Percentiles rank a stretch among this genome's conserved stretches.
phyloP scores from a whole-genome alignment of 371 early-diverging fungal species.

The Funneliformis caledonium region DNA sequence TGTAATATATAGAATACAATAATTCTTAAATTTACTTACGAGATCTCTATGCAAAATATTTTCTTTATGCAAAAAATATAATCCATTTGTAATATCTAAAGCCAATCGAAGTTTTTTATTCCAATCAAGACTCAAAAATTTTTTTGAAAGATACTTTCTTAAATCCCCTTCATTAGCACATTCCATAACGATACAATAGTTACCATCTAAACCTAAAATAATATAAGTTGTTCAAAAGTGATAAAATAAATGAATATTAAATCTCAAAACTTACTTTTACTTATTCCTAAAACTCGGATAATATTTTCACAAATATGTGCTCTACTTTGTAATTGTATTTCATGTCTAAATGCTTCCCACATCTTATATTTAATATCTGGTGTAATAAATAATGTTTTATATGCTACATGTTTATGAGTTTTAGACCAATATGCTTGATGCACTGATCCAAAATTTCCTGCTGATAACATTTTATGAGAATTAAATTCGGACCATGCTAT shows the following conservation, averaged over 20 bases:
- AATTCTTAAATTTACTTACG: background rate
- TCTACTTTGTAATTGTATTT: background rate
- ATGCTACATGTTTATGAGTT: background rate
- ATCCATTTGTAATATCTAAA: slow-evolving; percentile 16
- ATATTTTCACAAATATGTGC: slow-evolving; percentile 3
- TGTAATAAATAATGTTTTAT: background rate
- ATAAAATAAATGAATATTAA: too few species aligned
- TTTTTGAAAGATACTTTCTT: background rate
- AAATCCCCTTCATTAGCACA: slow-evolving; percentile 30
- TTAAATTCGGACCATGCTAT: too few species aligned
- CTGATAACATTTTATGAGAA: too few species aligned
- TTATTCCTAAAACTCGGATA: slow-evolving; percentile 2
- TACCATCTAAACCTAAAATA: background rate
- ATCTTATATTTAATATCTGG: background rate
- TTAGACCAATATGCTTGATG: background rate
- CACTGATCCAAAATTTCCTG: background rate
- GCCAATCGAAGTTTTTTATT: background rate
- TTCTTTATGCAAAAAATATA: background rate
- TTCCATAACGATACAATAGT: slow-evolving; percentile 22
- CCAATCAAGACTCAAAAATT: background rate
- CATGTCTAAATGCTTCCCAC: background rate
- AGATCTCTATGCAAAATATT: slow-evolving; percentile 1
- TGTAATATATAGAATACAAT: too few species aligned
- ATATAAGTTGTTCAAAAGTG: background rate
- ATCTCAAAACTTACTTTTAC: background rate